Evolutionary conservation across 2,329 filamentous ascomycete species (phyloP), one percentile per base, ranked within the genome.

Genomic region (Eutypella sp.): DNA sequence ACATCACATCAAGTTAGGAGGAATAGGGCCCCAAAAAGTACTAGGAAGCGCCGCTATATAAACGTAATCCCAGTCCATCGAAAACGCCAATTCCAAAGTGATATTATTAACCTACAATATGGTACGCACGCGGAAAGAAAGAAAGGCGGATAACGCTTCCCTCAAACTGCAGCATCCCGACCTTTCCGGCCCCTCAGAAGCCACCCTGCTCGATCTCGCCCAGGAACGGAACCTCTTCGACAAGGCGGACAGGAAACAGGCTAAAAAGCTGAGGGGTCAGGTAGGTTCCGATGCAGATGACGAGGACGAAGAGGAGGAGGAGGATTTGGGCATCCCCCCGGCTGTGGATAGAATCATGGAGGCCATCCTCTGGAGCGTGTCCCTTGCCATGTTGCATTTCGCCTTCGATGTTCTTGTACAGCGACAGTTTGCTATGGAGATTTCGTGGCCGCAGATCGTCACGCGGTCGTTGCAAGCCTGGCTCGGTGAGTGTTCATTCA

Each of bases 331-430:
- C 0, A 53, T 57, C 11, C 53, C 79, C 1, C 71, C 76, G 15
- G 58, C 62, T 0, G 70, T 69, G 7, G 78, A 81, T 46, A 70
- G 76, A 24, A 55, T 79, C 40, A 64, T 81, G 49, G 81, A 85
- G 31, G 67, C 78, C 0, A 27, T 77, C 3, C 67, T 85, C 20
- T 85, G 78, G 76, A 74, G 72, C 6, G 67, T 79, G 10, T 82
- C 81, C 51, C 67, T 93, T 56, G 73, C 79, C 11, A 87, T 84
- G 72, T 67, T 91, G 42, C 86, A 92, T 61, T 83, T 90, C 55
- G 89, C 85, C 0, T 75, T 93, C 43, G 87, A 92, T 60, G 82
- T 90, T 31, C 72, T 93, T 10, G 86, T 90, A 19, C 85, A 89
- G 62, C 77, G 84, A 55, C 88, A 93, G 65, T 93, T 89, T 58